Percentiles rank a stretch among this genome's conserved stretches.
Evolutionary conservation across 2,329 filamentous ascomycete genomes (phyloP).

Genomic region (Nemania sp.): DNA sequence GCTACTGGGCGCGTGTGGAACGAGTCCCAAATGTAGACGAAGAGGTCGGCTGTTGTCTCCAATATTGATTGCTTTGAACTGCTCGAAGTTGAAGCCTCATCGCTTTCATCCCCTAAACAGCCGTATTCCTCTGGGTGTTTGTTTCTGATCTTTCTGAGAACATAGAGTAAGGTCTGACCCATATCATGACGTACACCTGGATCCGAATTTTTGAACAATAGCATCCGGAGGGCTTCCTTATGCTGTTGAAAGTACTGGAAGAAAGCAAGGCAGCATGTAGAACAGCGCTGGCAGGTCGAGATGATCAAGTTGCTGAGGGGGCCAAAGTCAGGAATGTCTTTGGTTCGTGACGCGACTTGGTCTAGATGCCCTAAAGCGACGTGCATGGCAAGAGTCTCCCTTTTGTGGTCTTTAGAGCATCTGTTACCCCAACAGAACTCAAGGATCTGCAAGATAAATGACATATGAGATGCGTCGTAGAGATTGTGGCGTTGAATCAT

Average conservation of each 20-base stretch:
- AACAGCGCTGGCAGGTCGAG: conserved; percentile 54
- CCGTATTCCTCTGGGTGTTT: conserved; percentile 54
- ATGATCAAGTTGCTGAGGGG: conserved; percentile 55
- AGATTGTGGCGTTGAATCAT: conserved; percentile 79
- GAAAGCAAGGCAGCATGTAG: conserved; percentile 61
- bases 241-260: conserved; percentile 64
- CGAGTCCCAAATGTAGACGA: conserved; percentile 63
- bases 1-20: conserved; percentile 66
- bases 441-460: conserved; percentile 68
- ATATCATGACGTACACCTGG: conserved; percentile 57
- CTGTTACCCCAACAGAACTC: conserved; percentile 55
- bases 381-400: conserved; percentile 57
- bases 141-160: conserved; percentile 57
- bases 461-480: conserved; percentile 72
- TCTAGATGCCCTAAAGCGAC: conserved; percentile 70
- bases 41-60: conserved; percentile 48
- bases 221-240: conserved; percentile 62
- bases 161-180: conserved; percentile 55
- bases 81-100: conserved; percentile 23
- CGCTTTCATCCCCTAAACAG: conserved; percentile 32
- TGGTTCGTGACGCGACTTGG: conserved; percentile 73
- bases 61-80: conserved; percentile 43
- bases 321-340: conserved; percentile 68
- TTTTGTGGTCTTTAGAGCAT: conserved; percentile 54
- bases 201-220: conserved; percentile 67